Base-by-base conservation (phyloP, 139 green algal species). In the Eudorina sp. region DNA sequence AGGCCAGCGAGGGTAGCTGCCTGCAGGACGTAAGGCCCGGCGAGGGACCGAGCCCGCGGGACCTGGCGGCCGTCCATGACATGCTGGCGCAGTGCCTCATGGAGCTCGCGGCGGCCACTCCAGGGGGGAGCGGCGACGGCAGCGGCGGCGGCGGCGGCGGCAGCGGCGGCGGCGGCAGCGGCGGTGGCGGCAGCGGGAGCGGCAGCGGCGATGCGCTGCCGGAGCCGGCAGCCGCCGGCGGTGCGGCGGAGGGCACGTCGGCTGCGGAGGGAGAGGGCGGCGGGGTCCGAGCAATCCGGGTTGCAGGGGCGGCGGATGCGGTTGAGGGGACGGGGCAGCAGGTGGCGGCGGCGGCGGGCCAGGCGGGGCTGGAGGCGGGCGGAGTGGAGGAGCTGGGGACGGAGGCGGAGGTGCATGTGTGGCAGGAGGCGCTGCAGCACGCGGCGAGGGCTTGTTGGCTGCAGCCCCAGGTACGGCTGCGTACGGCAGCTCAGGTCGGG, bases 71-170 rank as follows among this genome's bases (percentile, higher is more conserved):
- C 0, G 36, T 87, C 21, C 83, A 93, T 25, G 91, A 94, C 34
- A 89, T 90, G 86, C 53, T 89, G 43, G 78, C 89, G 16, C 91
- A 94, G 70, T 92, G 89, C 41, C 74, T 90, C 19, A 83, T 89
- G 55, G 86, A 92, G 53, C 23, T 81, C 18, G 46, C 79, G 64
- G 19, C 74, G 78, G 36, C 2, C 19, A 0, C 8, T 36, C 13
- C 25, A 41, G 41, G n/a, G 45, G 45, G 19, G 3, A 16, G 72
- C 14, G 51, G 29, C n/a, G 75, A 69, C n/a, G 62, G 62, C 38
- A 29, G 73, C 25, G 45, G n/a, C 40, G 73, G 73, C 16, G 43
- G n/a, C 8, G 40, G 40, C 25, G 25, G 7, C 40, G 36, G 70
- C 40, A 21, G 73, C 14, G 43, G 43, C 8, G 46, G 23, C 6